Evolutionary conservation across 169 alveolate genomes (phyloP), one percentile per base, ranked within the genome.

Genomic region (Eimeria praecox): DNA sequence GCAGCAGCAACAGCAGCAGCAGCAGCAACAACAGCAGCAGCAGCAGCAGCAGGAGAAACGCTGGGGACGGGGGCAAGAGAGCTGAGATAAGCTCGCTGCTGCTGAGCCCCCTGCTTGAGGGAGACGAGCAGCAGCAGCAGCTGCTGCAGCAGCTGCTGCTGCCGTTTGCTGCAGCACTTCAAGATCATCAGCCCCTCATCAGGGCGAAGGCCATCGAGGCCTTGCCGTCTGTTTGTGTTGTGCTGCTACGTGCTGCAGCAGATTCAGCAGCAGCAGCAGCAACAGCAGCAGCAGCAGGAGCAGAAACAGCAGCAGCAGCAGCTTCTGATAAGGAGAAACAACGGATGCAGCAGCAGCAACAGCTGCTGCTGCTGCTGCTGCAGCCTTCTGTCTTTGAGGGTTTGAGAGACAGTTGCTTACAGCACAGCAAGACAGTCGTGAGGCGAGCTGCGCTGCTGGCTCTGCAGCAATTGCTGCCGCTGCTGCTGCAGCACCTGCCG

Each of bases 401-500:
- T 3, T 87, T 89, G 27, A 73, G 22, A 22, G 38, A 54, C 59
- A 66, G 87, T 59, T 89, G 94, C 87, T 35, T 89, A 40, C 54
- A 42, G 30, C 87, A 89, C 94, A 89, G 94, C 94, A 71, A 69
- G 52, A 89, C 87, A 5, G 94, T 89, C 42, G 73, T 89, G 44
- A 35, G 94, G 49, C 86, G 83, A 16, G 94, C 87, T 40, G 85
- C 69, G 12, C 24, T 89, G 54, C 30, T 77, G 40, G 82, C 64
- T 18, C 94, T 89, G 82, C 94, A 73, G 83, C 94, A 73, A 20
- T 75, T 89, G 71, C 87, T 89, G 86, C 94, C 94, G 71, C 94
- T 89, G 85, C 94, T 89, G 71, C 94, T 69, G 69, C 83, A 46
- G 73, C 87, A 83, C 33, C 73, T 83, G n/a, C 69, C 73, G 73